Evolutionary conservation across 1,284 basidiomycete genomes (phyloP).

Genomic region (Irpex rosettiformis): DNA sequence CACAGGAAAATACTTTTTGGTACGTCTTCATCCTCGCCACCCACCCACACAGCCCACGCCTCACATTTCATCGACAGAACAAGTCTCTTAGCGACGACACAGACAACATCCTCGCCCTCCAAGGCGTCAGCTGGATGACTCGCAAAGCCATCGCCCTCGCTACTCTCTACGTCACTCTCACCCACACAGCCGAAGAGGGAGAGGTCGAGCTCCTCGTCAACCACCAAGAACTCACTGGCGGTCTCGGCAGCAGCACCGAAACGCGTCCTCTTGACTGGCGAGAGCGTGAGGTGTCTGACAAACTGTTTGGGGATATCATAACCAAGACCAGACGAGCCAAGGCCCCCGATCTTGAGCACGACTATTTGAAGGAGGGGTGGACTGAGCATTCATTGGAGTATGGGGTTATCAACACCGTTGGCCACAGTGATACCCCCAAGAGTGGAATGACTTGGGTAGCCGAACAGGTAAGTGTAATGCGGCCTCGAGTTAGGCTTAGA

Average conservation of each 20-base stretch:
- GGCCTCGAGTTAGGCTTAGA: neutral
- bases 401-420: slow-evolving; percentile 31
- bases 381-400: slow-evolving; percentile 29
- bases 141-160: slow-evolving; percentile 50
- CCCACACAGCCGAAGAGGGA: slow-evolving; percentile 53
- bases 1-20: slow-evolving; percentile 41
- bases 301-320: slow-evolving; percentile 51
- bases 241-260: slow-evolving; percentile 53
- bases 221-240: slow-evolving; percentile 57
- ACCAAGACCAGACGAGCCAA: slow-evolving; percentile 40
- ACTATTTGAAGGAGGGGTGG: slow-evolving; percentile 36
- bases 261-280: slow-evolving; percentile 49
- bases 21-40: slow-evolving; percentile 19
- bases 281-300: slow-evolving; percentile 44
- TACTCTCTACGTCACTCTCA: slow-evolving; percentile 52
- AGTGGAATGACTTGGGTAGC: slow-evolving; percentile 34
- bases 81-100: slow-evolving; percentile 45
- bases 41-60: neutral
- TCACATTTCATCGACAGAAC: slow-evolving; percentile 18
- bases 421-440: slow-evolving; percentile 35
- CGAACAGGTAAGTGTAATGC: slow-evolving; percentile 37
- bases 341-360: slow-evolving; percentile 31
- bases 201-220: slow-evolving; percentile 63
- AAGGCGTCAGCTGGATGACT: slow-evolving; percentile 61
- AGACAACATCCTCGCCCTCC: slow-evolving; percentile 55